Evolutionary conservation across 495 filamentous ascomycete genomes (phyloP).

Genomic region (Antarctomyces pellizariae): DNA sequence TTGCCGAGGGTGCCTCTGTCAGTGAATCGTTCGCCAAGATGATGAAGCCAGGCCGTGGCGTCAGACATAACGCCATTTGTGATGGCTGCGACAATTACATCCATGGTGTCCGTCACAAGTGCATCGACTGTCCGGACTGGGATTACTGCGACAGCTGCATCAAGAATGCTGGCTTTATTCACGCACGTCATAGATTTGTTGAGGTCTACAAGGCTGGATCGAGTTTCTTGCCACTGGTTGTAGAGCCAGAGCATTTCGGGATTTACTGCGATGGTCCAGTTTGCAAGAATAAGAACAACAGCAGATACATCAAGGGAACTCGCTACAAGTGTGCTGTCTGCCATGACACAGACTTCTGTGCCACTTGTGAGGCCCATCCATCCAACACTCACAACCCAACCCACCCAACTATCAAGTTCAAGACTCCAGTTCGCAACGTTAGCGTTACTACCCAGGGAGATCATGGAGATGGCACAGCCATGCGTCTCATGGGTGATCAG

Average conservation of each 20-base stretch:
- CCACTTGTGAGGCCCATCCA: slow-evolving; percentile 74
- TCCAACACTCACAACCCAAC: slow-evolving; percentile 72
- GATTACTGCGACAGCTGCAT: slow-evolving; percentile 79
- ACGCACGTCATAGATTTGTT: slow-evolving; percentile 77
- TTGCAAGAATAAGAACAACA: slow-evolving; percentile 34
- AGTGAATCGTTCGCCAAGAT: slow-evolving; percentile 32
- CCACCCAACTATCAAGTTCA: slow-evolving; percentile 92
- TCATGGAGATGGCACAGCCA: slow-evolving; percentile 33
- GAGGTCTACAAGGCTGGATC: too few species aligned
- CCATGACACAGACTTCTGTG: slow-evolving; percentile 90
- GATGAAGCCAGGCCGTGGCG: slow-evolving; percentile 59
- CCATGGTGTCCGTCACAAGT: slow-evolving; percentile 85
- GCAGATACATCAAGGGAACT: slow-evolving; percentile 56
- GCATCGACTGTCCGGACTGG: slow-evolving; percentile 90
- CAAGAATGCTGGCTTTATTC: slow-evolving; percentile 34
- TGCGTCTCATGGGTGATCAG: slow-evolving; percentile 51
- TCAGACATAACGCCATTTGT: slow-evolving; percentile 69
- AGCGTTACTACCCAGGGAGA: slow-evolving; percentile 68
- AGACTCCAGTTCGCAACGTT: slow-evolving; percentile 75
- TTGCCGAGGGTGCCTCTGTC: slow-evolving; percentile 29
- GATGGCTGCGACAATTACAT: slow-evolving; percentile 88
- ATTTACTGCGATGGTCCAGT: slow-evolving; percentile 93
- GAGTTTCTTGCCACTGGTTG: too few species aligned
- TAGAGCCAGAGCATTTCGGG: slow-evolving; percentile 63
- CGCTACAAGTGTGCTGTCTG: slow-evolving; percentile 97